A percentile compares a stretch with the other conserved stretches of the same genome.
These are phyloP conservation scores for Moniliophthora roreri DNA, from an alignment of 1,284 basidiomycete species.

Conservation along the genomic window DNA sequence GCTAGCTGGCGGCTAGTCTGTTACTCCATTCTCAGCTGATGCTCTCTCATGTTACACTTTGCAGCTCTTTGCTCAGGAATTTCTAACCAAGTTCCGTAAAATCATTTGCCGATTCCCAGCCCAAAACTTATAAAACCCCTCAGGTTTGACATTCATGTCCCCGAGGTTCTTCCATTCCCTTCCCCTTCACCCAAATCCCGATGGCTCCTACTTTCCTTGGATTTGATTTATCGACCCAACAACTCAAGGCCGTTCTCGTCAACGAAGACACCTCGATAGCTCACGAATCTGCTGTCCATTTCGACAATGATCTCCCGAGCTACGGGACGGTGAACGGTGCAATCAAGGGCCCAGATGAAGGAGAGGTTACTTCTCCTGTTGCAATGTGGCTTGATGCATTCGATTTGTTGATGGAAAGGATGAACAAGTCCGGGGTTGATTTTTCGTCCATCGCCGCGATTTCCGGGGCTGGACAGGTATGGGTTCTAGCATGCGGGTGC, in stretches of 20 bases:
- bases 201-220: constrained; percentile 65
- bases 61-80: too few relatives aligned
- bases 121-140: too few relatives aligned
- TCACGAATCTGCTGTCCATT: constrained; percentile 76
- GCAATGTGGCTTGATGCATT: constrained; percentile 84
- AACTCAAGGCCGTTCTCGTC: constrained; percentile 78
- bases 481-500: constrained; percentile 15
- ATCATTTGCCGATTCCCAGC: too few relatives aligned
- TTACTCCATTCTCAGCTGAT: too few relatives aligned
- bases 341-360: constrained; percentile 60
- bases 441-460: constrained; percentile 61
- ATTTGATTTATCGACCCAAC: constrained; percentile 87
- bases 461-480: constrained; percentile 76
- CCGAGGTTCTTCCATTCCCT: not conserved
- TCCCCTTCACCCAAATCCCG: not conserved
- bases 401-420: constrained; percentile 73
- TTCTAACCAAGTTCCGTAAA: too few relatives aligned
- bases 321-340: constrained; percentile 78
- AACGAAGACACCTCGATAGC: constrained; percentile 59
- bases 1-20: too few relatives aligned
- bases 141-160: not conserved
- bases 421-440: constrained; percentile 62
- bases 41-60: too few relatives aligned
- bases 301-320: constrained; percentile 77
- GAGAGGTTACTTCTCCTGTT: constrained; percentile 80